These are phyloP conservation scores for Theobroma cacao DNA, from an alignment of 345 rosid genomes.

Conservation along the genomic window DNA sequence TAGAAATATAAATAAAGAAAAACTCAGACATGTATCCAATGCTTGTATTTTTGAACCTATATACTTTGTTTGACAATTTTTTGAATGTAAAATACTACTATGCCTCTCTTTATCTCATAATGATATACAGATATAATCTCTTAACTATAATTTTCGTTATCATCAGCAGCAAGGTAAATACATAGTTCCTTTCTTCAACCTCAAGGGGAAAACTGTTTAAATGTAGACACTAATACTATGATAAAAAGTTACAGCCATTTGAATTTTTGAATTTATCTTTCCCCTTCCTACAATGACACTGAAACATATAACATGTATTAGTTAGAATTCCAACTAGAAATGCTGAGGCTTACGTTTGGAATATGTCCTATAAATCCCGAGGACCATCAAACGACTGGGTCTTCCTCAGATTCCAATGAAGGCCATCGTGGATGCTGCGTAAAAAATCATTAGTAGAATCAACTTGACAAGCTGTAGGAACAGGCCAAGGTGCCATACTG, in stretches of 20 bases:
- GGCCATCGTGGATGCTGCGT: constrained; percentile 92
- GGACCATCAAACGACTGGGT: constrained; percentile 87
- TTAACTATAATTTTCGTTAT: background rate
- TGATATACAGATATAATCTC: background rate
- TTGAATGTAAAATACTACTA: background rate
- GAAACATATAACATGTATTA: background rate
- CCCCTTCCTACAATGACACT: background rate
- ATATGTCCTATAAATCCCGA: constrained; percentile 25
- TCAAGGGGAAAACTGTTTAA: background rate
- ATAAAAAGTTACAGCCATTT: background rate
- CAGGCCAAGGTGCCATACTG: constrained; percentile 99
- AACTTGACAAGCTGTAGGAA: constrained; percentile 83
- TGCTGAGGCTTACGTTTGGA: constrained; percentile 9
- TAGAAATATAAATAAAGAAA: too few species aligned
- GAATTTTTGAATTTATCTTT: background rate
- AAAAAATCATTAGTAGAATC: constrained; percentile 89
- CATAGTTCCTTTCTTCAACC: background rate
- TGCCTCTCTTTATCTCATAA: background rate
- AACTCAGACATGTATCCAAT: too few species aligned
- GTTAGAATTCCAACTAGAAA: background rate
- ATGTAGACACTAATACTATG: background rate
- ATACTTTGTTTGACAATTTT: background rate
- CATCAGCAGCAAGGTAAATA: background rate
- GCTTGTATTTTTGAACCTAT: too few species aligned
- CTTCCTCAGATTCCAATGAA: constrained; percentile 94